These are phyloP conservation scores for Suhomyces maxii DNA, from an alignment of 1,139 yeast genomes.

Conservation along the genomic window DNA sequence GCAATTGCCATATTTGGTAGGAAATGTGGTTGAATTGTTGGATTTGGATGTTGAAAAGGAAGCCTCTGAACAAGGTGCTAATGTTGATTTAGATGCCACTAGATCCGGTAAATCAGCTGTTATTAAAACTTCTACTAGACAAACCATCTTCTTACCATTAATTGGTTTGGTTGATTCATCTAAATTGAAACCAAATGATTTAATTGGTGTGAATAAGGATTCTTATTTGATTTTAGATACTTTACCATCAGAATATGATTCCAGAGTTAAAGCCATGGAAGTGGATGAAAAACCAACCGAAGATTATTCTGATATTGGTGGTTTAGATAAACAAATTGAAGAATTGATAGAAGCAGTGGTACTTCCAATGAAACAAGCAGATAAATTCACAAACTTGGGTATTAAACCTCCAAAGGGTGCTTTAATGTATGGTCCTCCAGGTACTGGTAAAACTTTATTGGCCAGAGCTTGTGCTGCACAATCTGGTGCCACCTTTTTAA, in stretches of 20 bases:
- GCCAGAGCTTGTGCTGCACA: constrained; percentile 99
- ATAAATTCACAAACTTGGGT: constrained; percentile 88
- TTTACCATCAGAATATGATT: constrained; percentile 94
- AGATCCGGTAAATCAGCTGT: constrained; percentile 97
- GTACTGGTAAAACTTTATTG: constrained; percentile 94
- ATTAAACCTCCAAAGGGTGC: constrained; percentile 99
- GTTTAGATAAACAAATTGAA: constrained; percentile 95
- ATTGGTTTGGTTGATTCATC: constrained; percentile 93
- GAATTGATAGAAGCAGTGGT: constrained; percentile 98
- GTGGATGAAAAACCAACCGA: constrained; percentile 98
- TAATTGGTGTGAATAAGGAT: constrained; percentile 97
- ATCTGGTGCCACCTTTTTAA: constrained; percentile 95
- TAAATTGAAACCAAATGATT: constrained; percentile 87
- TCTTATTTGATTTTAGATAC: constrained; percentile 92
- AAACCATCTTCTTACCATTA: constrained; percentile 93
- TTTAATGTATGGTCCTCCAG: constrained; percentile 99
- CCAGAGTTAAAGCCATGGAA: constrained; percentile 98
- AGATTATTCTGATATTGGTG: constrained; percentile 96
- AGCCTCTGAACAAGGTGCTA: constrained; percentile 90
- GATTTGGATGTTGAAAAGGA: constrained; percentile 88
- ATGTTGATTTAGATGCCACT: constrained; percentile 88
- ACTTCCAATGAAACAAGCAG: constrained; percentile 97
- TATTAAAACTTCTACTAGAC: constrained; percentile 94
- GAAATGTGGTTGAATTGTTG: constrained; percentile 94
- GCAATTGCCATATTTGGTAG: constrained; percentile 94